phyloP scores from a whole-genome alignment of 202 grass and related monocot genomes.

The Miscanthus sacchariflorus region DNA sequence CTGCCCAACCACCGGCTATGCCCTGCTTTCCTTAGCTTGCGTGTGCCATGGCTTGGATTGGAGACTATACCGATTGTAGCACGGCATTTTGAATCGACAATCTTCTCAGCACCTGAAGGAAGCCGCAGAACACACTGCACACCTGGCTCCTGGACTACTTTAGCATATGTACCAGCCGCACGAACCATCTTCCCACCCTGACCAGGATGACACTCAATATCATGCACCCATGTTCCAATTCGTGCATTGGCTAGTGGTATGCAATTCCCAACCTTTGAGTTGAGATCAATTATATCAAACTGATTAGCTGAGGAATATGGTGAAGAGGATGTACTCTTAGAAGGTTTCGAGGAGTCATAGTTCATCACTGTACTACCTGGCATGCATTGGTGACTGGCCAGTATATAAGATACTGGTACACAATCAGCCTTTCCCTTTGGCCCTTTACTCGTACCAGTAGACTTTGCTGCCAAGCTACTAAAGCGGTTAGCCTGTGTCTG shows the following conservation, averaged over 20 bases:
- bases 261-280: constrained; percentile 24
- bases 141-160: constrained; percentile 26
- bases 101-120: constrained; percentile 29
- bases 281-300: constrained; percentile 26
- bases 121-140: constrained; percentile 6
- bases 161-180: constrained; percentile 29
- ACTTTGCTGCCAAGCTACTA: constrained; percentile 9
- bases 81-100: constrained; percentile 16
- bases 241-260: constrained; percentile 19
- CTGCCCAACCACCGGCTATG: constrained; percentile 1
- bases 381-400: constrained; percentile 22
- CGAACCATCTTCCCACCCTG: constrained; percentile 34
- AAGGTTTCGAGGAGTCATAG: constrained; percentile 11
- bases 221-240: constrained; percentile 22
- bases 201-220: constrained; percentile 11
- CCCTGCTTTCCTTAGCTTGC: constrained; percentile 1
- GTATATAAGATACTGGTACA: constrained; percentile 17
- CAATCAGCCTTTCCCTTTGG: constrained; percentile 3
- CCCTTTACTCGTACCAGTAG: background rate
- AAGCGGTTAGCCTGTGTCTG: background rate
- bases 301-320: constrained; percentile 8
- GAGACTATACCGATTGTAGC: constrained; percentile 23
- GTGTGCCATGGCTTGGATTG: background rate
- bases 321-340: background rate
- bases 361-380: constrained; percentile 27